Evolutionary conservation across 805 yeast species (phyloP), one percentile per base, ranked within the genome.

Genomic region (Myxozyma vanderwaltii): DNA sequence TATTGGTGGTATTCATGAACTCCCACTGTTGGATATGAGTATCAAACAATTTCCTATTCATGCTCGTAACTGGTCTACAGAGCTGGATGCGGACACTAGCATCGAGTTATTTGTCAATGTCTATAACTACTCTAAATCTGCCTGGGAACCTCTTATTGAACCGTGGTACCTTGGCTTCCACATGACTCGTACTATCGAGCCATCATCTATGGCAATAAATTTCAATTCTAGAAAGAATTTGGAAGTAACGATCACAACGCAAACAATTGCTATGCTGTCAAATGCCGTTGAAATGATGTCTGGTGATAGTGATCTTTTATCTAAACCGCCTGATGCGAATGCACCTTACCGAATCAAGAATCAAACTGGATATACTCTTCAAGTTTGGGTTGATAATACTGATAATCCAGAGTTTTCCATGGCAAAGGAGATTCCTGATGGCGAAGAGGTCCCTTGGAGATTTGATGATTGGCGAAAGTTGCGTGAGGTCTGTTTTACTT

Each of bases 131-230:
- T 82, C 97, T 0, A 83, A 88, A 62, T 91, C 97, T 2, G 82
- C 90, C 0, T 91, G 99, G 98, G 98, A 94, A 68, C 97, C 99
- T 0, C 76, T 94, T 47, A 72, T 94, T 51, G 99, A 94, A 69
- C 86, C 92, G 0, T 88, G 96, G 88, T 86, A 89, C 5, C 77
- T 92, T 51, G 84, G 89, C 0, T 73, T 89, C 12, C 69, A 67
- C 26, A 58, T 68, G 63, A 59, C 62, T 21, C 82, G 81, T 54
- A 58, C 68, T 10, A 51, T 64, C 10, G 77, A 76, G 13, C 80
- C 83, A 0, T 78, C 79, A 4, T 76, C 80, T 4, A 76, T 82
- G 19, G 67, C 79, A 36, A 77, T 92, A 46, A 91, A 89, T 68
- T 75, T 94, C 4, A 81, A 82, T n/a, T 86, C 97, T 0, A 77